Percentiles rank a stretch among this genome's conserved stretches.
These are phyloP conservation scores for Didymosphaeria variabile DNA, from an alignment of 2,329 filamentous ascomycete genomes.

Conservation along the genomic window DNA sequence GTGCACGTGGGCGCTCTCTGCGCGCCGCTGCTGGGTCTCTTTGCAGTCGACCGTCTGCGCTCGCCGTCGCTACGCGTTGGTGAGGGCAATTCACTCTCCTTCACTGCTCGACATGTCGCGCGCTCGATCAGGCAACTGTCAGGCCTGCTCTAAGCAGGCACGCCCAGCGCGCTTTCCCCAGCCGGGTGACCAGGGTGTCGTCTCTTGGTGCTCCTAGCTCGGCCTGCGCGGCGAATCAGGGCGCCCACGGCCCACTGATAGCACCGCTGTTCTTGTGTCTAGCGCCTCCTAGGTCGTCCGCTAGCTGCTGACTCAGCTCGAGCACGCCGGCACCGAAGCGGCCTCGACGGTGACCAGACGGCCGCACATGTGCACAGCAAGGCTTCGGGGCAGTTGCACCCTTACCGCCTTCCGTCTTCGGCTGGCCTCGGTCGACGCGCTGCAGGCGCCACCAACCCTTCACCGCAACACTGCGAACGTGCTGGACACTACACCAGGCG, in stretches of 20 bases:
- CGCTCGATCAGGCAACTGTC: constrained; percentile 24
- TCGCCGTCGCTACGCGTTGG: background rate
- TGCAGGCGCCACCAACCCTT: constrained; percentile 31
- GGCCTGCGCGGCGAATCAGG: constrained; percentile 2
- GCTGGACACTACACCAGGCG: constrained; percentile 11
- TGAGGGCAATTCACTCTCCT: background rate
- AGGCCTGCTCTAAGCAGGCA: constrained; percentile 18
- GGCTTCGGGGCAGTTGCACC: constrained; percentile 5
- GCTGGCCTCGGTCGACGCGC: constrained; percentile 20
- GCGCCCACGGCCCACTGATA: background rate
- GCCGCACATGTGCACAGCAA: constrained; percentile 12
- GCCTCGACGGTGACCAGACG: background rate
- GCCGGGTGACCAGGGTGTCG: constrained; percentile 13
- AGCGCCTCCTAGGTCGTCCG: background rate
- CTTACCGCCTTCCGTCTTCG: constrained; percentile 31
- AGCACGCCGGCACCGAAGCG: background rate
- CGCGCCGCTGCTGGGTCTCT: background rate
- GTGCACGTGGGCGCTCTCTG: constrained; percentile 6
- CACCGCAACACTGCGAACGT: constrained; percentile 17
- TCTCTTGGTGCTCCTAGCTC: background rate
- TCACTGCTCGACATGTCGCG: constrained; percentile 4
- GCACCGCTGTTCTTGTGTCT: background rate
- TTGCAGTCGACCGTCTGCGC: too few species aligned
- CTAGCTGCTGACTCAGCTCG: constrained; percentile 19
- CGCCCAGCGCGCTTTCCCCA: constrained; percentile 17